Base-by-base conservation (phyloP, 2,329 filamentous ascomycete species). In the Fusarium ramigenum region DNA sequence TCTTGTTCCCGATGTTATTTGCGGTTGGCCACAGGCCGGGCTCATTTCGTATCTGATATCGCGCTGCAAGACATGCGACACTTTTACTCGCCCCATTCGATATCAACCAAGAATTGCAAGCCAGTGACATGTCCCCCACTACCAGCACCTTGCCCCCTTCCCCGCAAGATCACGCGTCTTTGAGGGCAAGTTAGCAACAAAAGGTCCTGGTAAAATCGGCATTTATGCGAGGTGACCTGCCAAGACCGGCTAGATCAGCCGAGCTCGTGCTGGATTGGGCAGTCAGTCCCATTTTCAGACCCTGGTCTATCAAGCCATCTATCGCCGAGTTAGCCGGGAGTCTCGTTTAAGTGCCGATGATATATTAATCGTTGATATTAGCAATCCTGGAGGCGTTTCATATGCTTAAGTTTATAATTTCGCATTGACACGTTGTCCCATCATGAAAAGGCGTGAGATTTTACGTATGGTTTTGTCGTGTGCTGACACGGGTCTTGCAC, bases 291-390 rank as follows among this genome's bases (percentile, higher is more conserved):
- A 58, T 58, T n/a, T n/a, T 19, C 36, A 10, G n/a, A 60, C 28
- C 36, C 47, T 25, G 23, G 34, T 40, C 34, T 40, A 19, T 37
- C 46, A 9, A 42, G 2, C 30, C 40, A 43, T 53, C 30, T 53
- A 40, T 69, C 43, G 64, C 66, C 66, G 66, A 69, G 9, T 69
- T 63, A 69, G 43, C 66, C 64, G 64, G 39, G n/a, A 44, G 34
- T 8, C 28, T 44, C 19, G 37, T 30, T 23, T 9, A 61, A 42
- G 49, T 47, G 14, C 61, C 61, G 53, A 39, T 47, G 18, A 2
- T 40, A 2, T 40, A n/a, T 36, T 57, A n/a, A 49, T 46, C 7
- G n/a, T n/a, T 9, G 9, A 39, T 25, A 43, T 30, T 42, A 58
- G 18, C 23, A 58, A 23, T 28, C 8, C 28, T n/a, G 37, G 47